Base-by-base conservation (phyloP, 1,284 basidiomycete species). In the Ustilago hordei region DNA sequence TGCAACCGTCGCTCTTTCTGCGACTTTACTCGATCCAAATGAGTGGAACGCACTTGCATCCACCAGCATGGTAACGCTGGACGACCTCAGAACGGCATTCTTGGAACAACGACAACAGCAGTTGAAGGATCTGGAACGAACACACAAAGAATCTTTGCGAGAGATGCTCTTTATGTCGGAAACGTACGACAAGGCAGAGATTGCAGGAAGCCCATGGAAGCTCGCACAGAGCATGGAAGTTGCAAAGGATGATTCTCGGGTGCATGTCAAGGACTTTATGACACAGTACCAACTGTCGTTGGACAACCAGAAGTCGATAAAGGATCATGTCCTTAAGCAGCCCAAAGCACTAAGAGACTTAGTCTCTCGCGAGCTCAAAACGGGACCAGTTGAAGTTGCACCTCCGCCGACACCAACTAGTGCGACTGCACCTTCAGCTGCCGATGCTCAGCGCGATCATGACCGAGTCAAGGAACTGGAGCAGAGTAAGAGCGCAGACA, bases 131-230 rank as follows among this genome's bases (percentile, higher is more conserved):
- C 19, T 77, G 28, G 69, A 73, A 50, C 41, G 41, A 28, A 47
- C 75, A 2, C 75, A 77, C 34, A 41, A 47, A 13, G 63, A 67
- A 56, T 54, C 41, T n/a, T 59, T 77, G 55, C 57, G 69, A 8
- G 75, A 77, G 67, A 48, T 77, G 61, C 48, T 77, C 4, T 77
- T 77, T 55, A 77, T 77, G 75, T 73, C 66, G n/a, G 70, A 73
- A 17, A 64, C 47, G 5, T 73, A 56, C 45, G 61, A 77, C 67
- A 73, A 67, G 52, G 31, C 38, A 2, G 64, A 73, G 1, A 61
- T 67, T 28, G 67, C 69, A 23, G 75, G 75, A 12, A 73, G 75
- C 43, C 75, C 75, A 4, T 73, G 70, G 64, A 77, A 77, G 75
- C 67, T 77, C 0, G 57, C 60, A 3, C 60, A 64, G n/a, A 67